phyloP scores from a whole-genome alignment of 352 stramenopile species.

The Plasmopara viticola region DNA sequence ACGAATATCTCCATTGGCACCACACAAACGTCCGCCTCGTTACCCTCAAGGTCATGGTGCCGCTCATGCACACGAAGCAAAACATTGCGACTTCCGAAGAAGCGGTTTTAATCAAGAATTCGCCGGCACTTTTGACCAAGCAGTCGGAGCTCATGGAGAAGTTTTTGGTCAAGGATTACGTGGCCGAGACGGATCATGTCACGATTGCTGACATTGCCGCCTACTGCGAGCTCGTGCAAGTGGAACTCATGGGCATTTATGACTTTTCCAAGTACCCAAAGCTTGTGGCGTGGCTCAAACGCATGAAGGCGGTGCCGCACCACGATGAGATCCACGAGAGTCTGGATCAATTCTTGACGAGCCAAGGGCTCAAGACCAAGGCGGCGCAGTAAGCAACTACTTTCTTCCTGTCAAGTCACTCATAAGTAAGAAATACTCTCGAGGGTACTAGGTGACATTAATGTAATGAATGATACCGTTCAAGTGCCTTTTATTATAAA shows the following conservation, averaged over 20 bases:
- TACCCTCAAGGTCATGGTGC: constrained; percentile 37
- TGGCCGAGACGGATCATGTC: constrained; percentile 19
- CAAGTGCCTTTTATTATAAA: constrained; percentile 5
- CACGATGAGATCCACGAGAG: constrained; percentile 39
- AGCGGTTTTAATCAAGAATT: constrained; percentile 10
- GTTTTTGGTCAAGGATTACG: constrained; percentile 29
- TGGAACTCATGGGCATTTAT: constrained; percentile 32
- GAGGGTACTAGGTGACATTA: background rate
- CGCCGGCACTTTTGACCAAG: constrained; percentile 18
- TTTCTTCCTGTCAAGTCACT: background rate
- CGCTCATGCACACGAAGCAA: constrained; percentile 21
- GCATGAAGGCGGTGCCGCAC: constrained; percentile 33
- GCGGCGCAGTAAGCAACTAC: background rate
- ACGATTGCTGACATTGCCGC: constrained; percentile 30
- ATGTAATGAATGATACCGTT: background rate
- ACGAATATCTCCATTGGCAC: constrained; percentile 68
- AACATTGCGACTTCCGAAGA: constrained; percentile 16
- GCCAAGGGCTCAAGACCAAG: constrained; percentile 16
- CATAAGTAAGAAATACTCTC: too few species aligned
- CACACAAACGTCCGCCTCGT: constrained; percentile 48
- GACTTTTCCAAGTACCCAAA: constrained; percentile 35
- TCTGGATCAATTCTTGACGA: constrained; percentile 21
- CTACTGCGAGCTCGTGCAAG: constrained; percentile 36
- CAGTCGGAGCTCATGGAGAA: constrained; percentile 34
- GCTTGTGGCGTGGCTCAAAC: constrained; percentile 29